These are phyloP conservation scores for Cerioporus squamosus DNA, from an alignment of 1,284 basidiomycete species.

Conservation along the genomic window DNA sequence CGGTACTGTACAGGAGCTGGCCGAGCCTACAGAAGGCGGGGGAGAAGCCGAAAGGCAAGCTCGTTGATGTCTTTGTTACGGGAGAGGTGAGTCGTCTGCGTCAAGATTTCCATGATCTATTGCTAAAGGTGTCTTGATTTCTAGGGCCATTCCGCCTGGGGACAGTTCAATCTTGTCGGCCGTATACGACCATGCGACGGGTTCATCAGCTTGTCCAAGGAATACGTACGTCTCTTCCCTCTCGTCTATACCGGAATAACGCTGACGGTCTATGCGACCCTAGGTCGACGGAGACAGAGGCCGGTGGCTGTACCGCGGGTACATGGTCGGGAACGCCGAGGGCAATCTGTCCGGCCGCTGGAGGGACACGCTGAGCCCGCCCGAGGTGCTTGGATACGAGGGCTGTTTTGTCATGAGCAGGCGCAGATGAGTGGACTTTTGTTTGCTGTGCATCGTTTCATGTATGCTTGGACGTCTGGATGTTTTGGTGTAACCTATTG, in stretches of 20 bases:
- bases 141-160: slow-evolving; percentile 82
- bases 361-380: slow-evolving; percentile 71
- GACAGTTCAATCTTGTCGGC: slow-evolving; percentile 73
- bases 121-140: not conserved
- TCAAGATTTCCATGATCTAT: not conserved
- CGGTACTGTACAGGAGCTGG: slow-evolving; percentile 45
- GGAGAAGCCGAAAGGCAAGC: slow-evolving; percentile 30
- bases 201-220: slow-evolving; percentile 70
- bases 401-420: slow-evolving; percentile 78
- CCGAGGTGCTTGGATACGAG: slow-evolving; percentile 65
- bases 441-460: too few relatives aligned
- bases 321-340: slow-evolving; percentile 65
- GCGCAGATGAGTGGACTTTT: slow-evolving; percentile 38
- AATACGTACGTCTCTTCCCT: slow-evolving; percentile 59
- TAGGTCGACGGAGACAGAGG: slow-evolving; percentile 72
- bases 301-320: slow-evolving; percentile 78
- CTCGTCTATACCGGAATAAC: not conserved
- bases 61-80: slow-evolving; percentile 66
- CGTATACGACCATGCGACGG: slow-evolving; percentile 73
- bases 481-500: too few relatives aligned
- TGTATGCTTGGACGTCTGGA: too few relatives aligned
- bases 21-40: slow-evolving; percentile 20
- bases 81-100: slow-evolving; percentile 59
- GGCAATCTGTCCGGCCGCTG: slow-evolving; percentile 74
- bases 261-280: not conserved